Conservation (phyloP, 306 rosid species). For the Quercus dentata region DNA sequence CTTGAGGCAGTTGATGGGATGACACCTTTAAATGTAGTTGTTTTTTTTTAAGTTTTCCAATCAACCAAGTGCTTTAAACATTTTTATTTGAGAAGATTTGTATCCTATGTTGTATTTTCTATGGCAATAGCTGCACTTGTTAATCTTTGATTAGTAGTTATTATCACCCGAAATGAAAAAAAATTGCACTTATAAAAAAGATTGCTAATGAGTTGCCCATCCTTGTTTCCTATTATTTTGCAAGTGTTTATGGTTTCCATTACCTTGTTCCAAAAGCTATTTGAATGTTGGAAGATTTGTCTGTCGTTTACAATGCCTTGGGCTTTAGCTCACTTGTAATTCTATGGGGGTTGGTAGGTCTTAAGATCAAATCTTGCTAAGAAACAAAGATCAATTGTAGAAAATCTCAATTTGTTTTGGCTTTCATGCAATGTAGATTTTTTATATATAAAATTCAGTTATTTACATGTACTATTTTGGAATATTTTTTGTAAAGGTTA, state of each 20-base stretch:
- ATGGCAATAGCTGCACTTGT: neutral
- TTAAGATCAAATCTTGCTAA: neutral
- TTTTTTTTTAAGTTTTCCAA: no score
- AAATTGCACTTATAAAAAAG: neutral
- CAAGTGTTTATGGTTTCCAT: no score
- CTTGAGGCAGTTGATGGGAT: constrained; percentile 62
- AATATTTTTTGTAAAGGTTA: neutral
- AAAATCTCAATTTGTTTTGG: no score
- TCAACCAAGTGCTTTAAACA: constrained; percentile 74
- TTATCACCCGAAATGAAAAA: neutral
- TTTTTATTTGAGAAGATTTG: constrained; percentile 91
- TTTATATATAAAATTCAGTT: no score
- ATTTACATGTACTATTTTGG: neutral
- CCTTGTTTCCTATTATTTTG: no score
- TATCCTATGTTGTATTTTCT: constrained; percentile 4
- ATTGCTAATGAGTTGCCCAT: no score
- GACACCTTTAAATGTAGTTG: constrained; percentile 83
- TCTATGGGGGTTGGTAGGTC: neutral
- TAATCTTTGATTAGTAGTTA: neutral
- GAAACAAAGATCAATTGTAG: neutral
- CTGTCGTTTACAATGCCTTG: neutral
- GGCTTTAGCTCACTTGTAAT: neutral
- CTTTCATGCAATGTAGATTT: no score
- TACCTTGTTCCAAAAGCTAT: no score
- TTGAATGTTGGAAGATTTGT: no score